A percentile compares a stretch with the other conserved stretches of the same genome.
Conservation (phyloP, 495 filamentous ascomycete genomes). For the Penicillium fimorum region DNA sequence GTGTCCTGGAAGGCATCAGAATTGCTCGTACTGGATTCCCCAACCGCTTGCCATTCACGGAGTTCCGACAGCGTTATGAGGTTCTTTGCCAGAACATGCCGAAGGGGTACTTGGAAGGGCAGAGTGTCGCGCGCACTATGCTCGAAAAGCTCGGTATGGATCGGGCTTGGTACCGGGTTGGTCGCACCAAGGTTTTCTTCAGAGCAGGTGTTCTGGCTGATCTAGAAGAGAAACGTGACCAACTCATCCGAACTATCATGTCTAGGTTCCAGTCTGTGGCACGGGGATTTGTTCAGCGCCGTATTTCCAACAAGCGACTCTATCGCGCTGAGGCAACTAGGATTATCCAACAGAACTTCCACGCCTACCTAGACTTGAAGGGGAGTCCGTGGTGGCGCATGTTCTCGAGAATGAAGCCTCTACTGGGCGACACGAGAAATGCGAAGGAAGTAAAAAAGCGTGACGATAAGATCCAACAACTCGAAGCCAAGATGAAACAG, state of each 20-base stretch:
- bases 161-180: constrained; percentile 82
- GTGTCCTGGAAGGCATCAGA: constrained; percentile 95
- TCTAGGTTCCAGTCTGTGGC: constrained; percentile 90
- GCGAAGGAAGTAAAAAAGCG: constrained; percentile 89
- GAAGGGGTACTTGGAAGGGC: constrained; percentile 87
- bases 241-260: constrained; percentile 89
- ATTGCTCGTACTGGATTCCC: constrained; percentile 99
- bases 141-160: constrained; percentile 87
- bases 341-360: constrained; percentile 92
- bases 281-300: constrained; percentile 82
- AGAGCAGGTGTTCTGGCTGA: constrained; percentile 94
- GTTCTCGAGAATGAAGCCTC: constrained; percentile 91
- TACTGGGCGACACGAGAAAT: constrained; percentile 86
- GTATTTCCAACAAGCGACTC: constrained; percentile 84
- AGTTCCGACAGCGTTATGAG: constrained; percentile 95
- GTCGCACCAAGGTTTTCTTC: constrained; percentile 98
- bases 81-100: constrained; percentile 91
- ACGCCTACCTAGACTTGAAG: constrained; percentile 82
- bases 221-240: constrained; percentile 90
- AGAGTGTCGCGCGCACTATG: constrained; percentile 80
- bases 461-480: constrained; percentile 85
- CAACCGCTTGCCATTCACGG: constrained; percentile 85
- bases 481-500: constrained; percentile 78
- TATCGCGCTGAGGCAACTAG: constrained; percentile 93
- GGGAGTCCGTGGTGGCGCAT: constrained; percentile 96